phyloP scores from a whole-genome alignment of 805 yeast species.

The Barnettozyma wickerhamii region DNA sequence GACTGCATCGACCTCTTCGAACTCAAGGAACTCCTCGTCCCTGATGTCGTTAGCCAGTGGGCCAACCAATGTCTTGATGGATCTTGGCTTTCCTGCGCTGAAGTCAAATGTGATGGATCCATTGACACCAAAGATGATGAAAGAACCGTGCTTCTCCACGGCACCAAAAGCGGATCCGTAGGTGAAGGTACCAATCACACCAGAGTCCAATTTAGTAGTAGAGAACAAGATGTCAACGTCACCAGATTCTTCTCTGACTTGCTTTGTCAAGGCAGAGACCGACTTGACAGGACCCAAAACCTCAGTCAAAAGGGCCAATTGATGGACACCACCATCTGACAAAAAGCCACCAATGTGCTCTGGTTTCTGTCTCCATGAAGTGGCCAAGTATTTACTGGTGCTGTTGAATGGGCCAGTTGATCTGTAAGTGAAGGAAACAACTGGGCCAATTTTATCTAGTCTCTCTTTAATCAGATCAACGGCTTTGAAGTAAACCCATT shows the following conservation, averaged over 20 bases:
- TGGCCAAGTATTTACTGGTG: constrained; percentile 55
- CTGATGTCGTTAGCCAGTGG: constrained; percentile 21
- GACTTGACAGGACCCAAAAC: constrained; percentile 71
- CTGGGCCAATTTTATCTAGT: constrained; percentile 67
- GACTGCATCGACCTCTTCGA: constrained; percentile 48
- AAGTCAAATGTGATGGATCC: constrained; percentile 73
- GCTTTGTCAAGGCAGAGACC: constrained; percentile 73
- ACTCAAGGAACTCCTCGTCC: constrained; percentile 22
- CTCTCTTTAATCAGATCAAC: constrained; percentile 50
- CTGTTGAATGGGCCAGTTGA: constrained; percentile 70
- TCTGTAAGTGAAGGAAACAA: constrained; percentile 63
- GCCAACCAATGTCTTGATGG: constrained; percentile 30
- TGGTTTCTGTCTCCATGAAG: constrained; percentile 87
- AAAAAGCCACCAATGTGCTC: constrained; percentile 90
- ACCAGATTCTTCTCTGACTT: constrained; percentile 74
- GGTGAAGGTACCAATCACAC: constrained; percentile 45
- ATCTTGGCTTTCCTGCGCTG: constrained; percentile 38
- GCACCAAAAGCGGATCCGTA: constrained; percentile 57
- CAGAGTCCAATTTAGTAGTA: constrained; percentile 73
- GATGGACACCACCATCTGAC: constrained; percentile 97
- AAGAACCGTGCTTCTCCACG: constrained; percentile 58
- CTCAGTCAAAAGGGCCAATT: constrained; percentile 79
- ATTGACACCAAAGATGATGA: constrained; percentile 71
- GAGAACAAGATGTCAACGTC: constrained; percentile 78
- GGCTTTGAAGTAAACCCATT: constrained; percentile 75